Conservation (phyloP, 2,329 filamentous ascomycete genomes). For the Phyllosticta citriasiana region DNA sequence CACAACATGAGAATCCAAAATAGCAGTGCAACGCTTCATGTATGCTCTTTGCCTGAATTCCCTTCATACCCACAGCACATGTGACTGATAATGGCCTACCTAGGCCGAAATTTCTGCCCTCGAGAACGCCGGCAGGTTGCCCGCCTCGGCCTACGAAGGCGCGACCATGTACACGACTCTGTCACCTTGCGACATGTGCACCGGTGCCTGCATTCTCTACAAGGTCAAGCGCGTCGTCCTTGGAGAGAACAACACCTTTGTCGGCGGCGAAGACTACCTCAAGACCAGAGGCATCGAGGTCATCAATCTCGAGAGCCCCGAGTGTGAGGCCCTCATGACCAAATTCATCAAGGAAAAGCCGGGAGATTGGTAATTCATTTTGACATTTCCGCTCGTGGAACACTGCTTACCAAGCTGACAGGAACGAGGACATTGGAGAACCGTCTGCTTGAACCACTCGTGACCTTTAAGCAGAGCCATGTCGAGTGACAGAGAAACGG, state of each 20-base stretch:
- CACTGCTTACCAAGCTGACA: slow-evolving; percentile 9
- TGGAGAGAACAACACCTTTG: slow-evolving; percentile 61
- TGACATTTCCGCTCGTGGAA: background rate
- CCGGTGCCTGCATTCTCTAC: slow-evolving; percentile 67
- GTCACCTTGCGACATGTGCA: slow-evolving; percentile 75
- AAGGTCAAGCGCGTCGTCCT: slow-evolving; percentile 65
- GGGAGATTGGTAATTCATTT: slow-evolving; percentile 50
- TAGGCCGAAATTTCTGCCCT: slow-evolving; percentile 70
- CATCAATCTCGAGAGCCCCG: slow-evolving; percentile 55
- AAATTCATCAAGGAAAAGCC: slow-evolving; percentile 64
- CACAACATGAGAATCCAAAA: slow-evolving; percentile 71
- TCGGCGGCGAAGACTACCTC: slow-evolving; percentile 64
- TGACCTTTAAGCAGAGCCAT: background rate
- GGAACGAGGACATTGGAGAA: slow-evolving; percentile 28
- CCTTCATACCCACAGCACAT: background rate
- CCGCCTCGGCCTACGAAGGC: slow-evolving; percentile 57
- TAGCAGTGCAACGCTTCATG: slow-evolving; percentile 60
- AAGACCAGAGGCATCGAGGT: slow-evolving; percentile 60
- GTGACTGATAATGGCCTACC: background rate
- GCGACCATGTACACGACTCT: slow-evolving; percentile 78
- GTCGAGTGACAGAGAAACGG: background rate
- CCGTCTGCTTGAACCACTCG: background rate
- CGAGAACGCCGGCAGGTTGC: slow-evolving; percentile 61
- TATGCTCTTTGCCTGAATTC: slow-evolving; percentile 26
- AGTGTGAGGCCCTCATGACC: slow-evolving; percentile 60